These are phyloP conservation scores for Blastocystis sp. DNA, from an alignment of 352 stramenopile genomes.

Conservation along the genomic window DNA sequence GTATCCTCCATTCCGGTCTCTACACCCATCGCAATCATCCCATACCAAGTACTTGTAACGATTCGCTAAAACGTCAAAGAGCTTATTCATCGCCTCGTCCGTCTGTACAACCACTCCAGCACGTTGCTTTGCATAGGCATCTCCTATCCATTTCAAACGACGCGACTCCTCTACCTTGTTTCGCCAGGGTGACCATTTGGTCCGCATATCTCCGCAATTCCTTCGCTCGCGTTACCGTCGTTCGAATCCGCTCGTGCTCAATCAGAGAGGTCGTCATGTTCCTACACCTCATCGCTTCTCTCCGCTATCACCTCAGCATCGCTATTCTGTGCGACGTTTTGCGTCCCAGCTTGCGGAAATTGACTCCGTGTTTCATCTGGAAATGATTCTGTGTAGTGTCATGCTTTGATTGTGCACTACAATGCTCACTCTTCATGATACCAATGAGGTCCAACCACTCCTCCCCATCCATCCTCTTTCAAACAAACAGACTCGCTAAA, in stretches of 20 bases:
- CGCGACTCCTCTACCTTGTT: constrained; percentile 63
- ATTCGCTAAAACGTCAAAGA: constrained; percentile 71
- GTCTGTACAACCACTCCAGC: constrained; percentile 70
- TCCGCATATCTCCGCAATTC: constrained; percentile 75
- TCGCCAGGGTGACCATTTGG: constrained; percentile 75
- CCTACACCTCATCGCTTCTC: constrained; percentile 74
- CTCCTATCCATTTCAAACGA: constrained; percentile 16
- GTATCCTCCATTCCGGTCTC: constrained; percentile 71
- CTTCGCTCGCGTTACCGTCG: constrained; percentile 78
- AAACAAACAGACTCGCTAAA: constrained; percentile 42
- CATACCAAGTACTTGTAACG: constrained; percentile 66
- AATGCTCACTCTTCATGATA: too few species aligned
- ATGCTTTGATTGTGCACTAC: too few species aligned
- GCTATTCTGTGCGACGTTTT: constrained; percentile 74
- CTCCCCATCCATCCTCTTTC: neutral
- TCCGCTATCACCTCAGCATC: constrained; percentile 71
- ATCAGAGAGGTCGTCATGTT: constrained; percentile 79
- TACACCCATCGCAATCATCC: constrained; percentile 33
- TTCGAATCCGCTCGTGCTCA: constrained; percentile 78
- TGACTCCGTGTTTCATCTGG: constrained; percentile 70
- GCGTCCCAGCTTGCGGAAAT: constrained; percentile 77
- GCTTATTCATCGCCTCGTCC: constrained; percentile 69
- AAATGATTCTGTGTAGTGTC: too few species aligned
- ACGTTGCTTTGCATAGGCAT: constrained; percentile 66
- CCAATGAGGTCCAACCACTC: constrained; percentile 21